Evolutionary conservation across 805 yeast genomes (phyloP).

Genomic region (Cyberlindnera subsufficiens): DNA sequence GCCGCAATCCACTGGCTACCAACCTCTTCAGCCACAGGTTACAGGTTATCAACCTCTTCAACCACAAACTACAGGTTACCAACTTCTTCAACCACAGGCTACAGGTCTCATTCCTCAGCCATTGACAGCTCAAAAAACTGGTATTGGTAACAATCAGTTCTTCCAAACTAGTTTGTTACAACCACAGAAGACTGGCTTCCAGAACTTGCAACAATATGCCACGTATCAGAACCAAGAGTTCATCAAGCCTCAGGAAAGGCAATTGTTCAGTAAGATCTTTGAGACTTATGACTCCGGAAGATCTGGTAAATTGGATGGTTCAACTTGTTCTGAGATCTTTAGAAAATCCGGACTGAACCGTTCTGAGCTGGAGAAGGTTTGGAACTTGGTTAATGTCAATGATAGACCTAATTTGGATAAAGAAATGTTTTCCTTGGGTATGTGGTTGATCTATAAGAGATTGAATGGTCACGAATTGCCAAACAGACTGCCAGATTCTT

Average conservation of each 20-base stretch:
- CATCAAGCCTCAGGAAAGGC: conserved; percentile 82
- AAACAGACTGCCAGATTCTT: conserved; percentile 73
- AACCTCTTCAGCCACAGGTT: conserved; percentile 23
- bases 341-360: conserved; percentile 87
- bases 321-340: conserved; percentile 78
- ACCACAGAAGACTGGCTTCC: conserved; percentile 26
- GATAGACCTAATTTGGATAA: conserved; percentile 78
- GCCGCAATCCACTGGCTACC: conserved; percentile 31
- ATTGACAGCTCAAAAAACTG: conserved; percentile 64
- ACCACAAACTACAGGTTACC: conserved; percentile 31
- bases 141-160: conserved; percentile 36
- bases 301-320: conserved; percentile 71
- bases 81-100: conserved; percentile 25
- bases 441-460: conserved; percentile 92
- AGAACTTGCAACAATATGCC: conserved; percentile 22
- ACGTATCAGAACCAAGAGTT: conserved; percentile 44
- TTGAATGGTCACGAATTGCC: conserved; percentile 89
- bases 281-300: conserved; percentile 74
- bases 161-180: conserved; percentile 29
- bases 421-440: conserved; percentile 93
- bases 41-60: conserved; percentile 38
- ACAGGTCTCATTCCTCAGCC: conserved; percentile 25
- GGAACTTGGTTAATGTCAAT: conserved; percentile 83
- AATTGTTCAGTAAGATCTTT: conserved; percentile 81
- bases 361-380: conserved; percentile 79